Evolutionary conservation across 352 stramenopile genomes (phyloP), one percentile per base, ranked within the genome.

Genomic region (Globisporangium emineosum): DNA sequence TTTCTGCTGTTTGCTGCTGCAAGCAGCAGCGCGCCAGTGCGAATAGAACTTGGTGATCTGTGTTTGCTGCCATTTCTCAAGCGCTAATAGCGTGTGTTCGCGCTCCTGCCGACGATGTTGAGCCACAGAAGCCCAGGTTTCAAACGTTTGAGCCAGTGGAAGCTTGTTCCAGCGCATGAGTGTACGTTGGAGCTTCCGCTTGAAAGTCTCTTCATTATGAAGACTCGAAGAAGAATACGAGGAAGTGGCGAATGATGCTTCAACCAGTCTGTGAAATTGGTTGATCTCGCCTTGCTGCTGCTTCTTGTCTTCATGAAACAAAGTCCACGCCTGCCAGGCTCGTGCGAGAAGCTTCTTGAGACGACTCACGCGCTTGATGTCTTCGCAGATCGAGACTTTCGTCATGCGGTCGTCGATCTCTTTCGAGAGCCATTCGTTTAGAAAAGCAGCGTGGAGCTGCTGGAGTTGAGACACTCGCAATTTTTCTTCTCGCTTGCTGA

Each of bases 1-100:
- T 5, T 25, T 43, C 37, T 60, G 23, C 29, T 10, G n/a, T 7
- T 55, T 62, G 15, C 21, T 32, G 13, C 29, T n/a, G 7, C 13
- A 2, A 9, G 12, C 12, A 13, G 15, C 10, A 12, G 29, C 19
- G 13, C 23, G 27, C 63, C 63, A 69, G 42, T 19, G 47, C 15
- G n/a, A 19, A 21, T 64, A 60, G 29, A 21, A 55, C 1, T 27
- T 49, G 13, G 8, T 17, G 0, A 12, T 53, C 37, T 69, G 70
- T 19, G 21, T 62, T 9, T 47, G 49, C 5, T 71, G 65, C 76
- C 76, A 84, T 49, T 33, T 69, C 2, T 78, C 55, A 2, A 84
- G 72, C 12, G 73, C 73, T 2, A 62, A 25, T 0, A 81, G 21
- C 2, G 62, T 66, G 8, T 71, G 33, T 25, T 54, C 15, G 0